Evolutionary conservation across 2,329 filamentous ascomycete genomes (phyloP).

Genomic region (Apiospora hydei): DNA sequence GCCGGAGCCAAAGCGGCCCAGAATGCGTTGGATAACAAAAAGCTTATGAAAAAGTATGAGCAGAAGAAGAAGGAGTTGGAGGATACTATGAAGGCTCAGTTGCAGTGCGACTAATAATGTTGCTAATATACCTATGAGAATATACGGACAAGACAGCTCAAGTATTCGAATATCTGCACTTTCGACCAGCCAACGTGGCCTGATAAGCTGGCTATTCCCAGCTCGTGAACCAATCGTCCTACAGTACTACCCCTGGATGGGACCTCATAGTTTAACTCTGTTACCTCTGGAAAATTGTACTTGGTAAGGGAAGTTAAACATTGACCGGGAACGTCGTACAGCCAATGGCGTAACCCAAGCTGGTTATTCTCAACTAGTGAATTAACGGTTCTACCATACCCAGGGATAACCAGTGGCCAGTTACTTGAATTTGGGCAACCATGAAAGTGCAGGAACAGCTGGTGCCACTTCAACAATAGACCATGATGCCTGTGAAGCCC

Average conservation of each 20-base stretch:
- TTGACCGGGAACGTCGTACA: no score
- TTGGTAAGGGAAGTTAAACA: no score
- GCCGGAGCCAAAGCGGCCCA: conserved; percentile 72
- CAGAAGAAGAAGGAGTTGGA: conserved; percentile 56
- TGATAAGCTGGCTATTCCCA: neutral
- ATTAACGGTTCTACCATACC: neutral
- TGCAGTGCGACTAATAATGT: conserved; percentile 14
- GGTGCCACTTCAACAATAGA: neutral
- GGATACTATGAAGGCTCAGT: conserved; percentile 37
- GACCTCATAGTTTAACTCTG: no score
- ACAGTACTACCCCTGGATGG: no score
- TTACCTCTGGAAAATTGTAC: no score
- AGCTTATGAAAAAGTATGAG: conserved; percentile 60
- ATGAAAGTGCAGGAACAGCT: neutral
- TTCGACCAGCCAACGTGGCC: neutral
- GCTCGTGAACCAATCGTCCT: no score
- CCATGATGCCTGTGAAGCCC: neutral
- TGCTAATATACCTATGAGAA: no score
- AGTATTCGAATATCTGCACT: neutral
- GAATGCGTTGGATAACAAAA: conserved; percentile 70
- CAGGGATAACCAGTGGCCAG: no score
- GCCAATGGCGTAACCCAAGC: no score
- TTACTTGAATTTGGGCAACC: no score
- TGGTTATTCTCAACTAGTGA: neutral
- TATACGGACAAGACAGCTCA: neutral